phyloP scores from a whole-genome alignment of 345 rosid genomes.

The Firmiana major region DNA sequence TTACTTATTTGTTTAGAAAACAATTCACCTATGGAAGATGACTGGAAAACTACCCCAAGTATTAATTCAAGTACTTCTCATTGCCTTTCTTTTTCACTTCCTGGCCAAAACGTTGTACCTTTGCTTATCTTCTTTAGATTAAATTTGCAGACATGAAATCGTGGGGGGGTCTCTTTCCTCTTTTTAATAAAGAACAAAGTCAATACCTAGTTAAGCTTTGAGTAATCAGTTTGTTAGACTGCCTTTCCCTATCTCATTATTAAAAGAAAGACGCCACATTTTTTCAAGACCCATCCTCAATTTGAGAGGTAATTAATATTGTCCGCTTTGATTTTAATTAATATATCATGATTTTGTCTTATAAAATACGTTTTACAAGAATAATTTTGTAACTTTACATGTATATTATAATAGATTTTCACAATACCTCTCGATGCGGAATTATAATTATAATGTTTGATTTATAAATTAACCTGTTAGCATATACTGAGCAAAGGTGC shows the following conservation, averaged over 20 bases:
- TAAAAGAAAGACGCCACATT: not conserved
- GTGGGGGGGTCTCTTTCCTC: constrained; percentile 32
- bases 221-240: constrained; percentile 9
- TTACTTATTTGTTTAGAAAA: not conserved
- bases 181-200: not conserved
- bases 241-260: constrained; percentile 13
- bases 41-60: not conserved
- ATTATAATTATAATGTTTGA: too few species aligned
- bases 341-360: too few species aligned
- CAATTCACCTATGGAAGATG: not conserved
- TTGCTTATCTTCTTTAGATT: constrained; percentile 22
- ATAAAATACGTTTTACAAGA: too few species aligned
- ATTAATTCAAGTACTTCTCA: not conserved
- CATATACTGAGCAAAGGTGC: not conserved
- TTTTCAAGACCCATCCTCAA: too few species aligned
- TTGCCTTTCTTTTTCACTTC: not conserved
- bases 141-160: constrained; percentile 23
- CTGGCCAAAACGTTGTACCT: not conserved
- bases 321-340: too few species aligned
- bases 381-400: too few species aligned
- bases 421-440: too few species aligned
- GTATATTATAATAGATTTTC: too few species aligned
- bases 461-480: not conserved
- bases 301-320: too few species aligned
- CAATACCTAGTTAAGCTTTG: not conserved